Percentiles rank a stretch among this genome's conserved stretches.
Conservation (phyloP, 2,329 filamentous ascomycete genomes). For the Xylaria sp. region DNA sequence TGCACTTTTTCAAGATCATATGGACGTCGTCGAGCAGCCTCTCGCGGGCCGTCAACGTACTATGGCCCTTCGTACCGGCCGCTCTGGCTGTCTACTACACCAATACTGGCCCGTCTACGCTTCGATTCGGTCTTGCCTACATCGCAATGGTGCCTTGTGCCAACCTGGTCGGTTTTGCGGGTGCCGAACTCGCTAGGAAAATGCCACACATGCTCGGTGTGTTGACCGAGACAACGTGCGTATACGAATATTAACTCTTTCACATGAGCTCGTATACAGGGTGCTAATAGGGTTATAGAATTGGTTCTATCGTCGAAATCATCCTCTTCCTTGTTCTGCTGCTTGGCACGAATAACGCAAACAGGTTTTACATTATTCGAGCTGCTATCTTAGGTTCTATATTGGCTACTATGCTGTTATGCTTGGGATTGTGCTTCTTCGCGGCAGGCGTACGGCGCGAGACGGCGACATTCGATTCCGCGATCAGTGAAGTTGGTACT, state of each 20-base stretch:
- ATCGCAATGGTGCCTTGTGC: conserved; percentile 81
- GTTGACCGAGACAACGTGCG: conserved; percentile 66
- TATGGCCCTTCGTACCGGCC: conserved; percentile 80
- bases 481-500: conserved; percentile 81
- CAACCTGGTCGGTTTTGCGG: conserved; percentile 79
- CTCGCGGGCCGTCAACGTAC: conserved; percentile 73
- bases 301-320: conserved; percentile 83
- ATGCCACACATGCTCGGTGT: conserved; percentile 77
- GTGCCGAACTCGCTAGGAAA: conserved; percentile 77
- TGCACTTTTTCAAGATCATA: conserved; percentile 71
- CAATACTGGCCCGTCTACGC: conserved; percentile 59
- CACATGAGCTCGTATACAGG: conserved; percentile 43
- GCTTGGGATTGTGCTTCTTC: conserved; percentile 83
- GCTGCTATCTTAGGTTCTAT: conserved; percentile 87
- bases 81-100: conserved; percentile 70
- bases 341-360: conserved; percentile 49
- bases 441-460: conserved; percentile 75
- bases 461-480: conserved; percentile 77
- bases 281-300: conserved; percentile 45
- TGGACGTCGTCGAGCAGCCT: conserved; percentile 71
- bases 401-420: conserved; percentile 82
- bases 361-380: conserved; percentile 76
- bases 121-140: conserved; percentile 76
- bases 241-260: conserved; percentile 30
- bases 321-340: conserved; percentile 84